phyloP scores from a whole-genome alignment of 257 asterid genomes.

The Penstemon eatonii region DNA sequence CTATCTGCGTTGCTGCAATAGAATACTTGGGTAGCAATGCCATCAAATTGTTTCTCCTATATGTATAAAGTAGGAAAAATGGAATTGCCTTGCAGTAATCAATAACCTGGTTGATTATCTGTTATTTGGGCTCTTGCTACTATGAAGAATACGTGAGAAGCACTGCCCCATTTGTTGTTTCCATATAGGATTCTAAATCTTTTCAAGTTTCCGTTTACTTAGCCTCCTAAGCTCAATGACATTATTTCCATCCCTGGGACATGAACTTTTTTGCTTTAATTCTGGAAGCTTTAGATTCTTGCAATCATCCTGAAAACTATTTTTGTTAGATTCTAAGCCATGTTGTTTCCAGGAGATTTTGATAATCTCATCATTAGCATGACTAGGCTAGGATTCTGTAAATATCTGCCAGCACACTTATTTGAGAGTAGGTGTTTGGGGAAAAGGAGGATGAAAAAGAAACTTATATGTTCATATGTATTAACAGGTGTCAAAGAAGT shows the following conservation, averaged over 20 bases:
- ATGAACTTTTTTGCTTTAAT: too few relatives aligned
- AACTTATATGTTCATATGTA: slow-evolving; percentile 24
- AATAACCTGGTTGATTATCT: too few relatives aligned
- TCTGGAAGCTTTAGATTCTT: background rate
- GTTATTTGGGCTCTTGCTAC: too few relatives aligned
- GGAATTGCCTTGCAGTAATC: too few relatives aligned
- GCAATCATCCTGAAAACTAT: background rate
- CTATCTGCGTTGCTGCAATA: too few relatives aligned
- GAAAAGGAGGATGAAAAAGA: background rate
- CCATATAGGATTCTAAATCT: background rate
- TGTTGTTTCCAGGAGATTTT: slow-evolving; percentile 3
- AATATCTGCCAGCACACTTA: background rate
- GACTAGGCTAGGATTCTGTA: slow-evolving; percentile 11
- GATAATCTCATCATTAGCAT: slow-evolving; percentile 13
- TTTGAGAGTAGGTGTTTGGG: slow-evolving; percentile 8
- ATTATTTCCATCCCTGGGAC: background rate
- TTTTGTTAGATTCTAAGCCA: background rate
- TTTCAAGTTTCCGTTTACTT: background rate
- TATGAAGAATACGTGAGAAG: background rate
- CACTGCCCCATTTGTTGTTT: background rate
- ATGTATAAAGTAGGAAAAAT: too few relatives aligned
- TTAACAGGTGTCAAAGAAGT: slow-evolving; percentile 90
- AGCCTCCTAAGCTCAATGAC: background rate
- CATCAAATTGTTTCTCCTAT: too few relatives aligned
- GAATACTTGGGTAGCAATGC: too few relatives aligned